phyloP scores from a whole-genome alignment of 192 early-diverging fungal genomes.

The Coemansia sp. region DNA sequence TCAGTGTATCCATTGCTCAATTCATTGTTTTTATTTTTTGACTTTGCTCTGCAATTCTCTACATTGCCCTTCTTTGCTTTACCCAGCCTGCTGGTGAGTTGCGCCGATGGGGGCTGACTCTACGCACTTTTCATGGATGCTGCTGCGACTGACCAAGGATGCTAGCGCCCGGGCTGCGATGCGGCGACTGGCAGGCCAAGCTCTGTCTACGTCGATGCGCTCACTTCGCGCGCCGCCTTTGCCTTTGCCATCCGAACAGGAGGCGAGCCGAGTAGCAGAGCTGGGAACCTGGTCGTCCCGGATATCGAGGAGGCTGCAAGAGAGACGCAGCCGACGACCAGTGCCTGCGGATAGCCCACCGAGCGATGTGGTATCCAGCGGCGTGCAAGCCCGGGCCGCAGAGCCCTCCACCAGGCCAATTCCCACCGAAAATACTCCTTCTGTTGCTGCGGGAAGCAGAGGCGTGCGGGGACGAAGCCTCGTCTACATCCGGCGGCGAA shows the following conservation, averaged over 20 bases:
- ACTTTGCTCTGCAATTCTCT: background rate
- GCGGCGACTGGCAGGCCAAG: conserved; percentile 14
- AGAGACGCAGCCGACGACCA: conserved; percentile 14
- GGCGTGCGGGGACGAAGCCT: background rate
- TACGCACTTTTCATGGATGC: conserved; percentile 32
- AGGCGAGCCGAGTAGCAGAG: background rate
- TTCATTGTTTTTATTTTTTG: background rate
- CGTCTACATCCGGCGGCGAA: conserved; percentile 12
- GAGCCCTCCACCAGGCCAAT: background rate
- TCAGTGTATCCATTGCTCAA: background rate
- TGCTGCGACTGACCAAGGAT: conserved; percentile 28
- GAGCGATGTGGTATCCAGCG: background rate
- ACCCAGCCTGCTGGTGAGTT: background rate
- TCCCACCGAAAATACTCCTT: background rate
- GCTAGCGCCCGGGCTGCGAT: conserved; percentile 11
- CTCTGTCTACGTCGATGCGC: conserved; percentile 1
- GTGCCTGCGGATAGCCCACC: background rate
- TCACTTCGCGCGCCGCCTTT: background rate
- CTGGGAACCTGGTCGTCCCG: conserved; percentile 8
- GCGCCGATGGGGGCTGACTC: conserved; percentile 43
- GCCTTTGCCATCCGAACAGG: background rate
- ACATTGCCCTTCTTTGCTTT: background rate
- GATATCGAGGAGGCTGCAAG: conserved; percentile 12
- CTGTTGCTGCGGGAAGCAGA: background rate
- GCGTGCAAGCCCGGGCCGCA: background rate